These are phyloP conservation scores for Aotearoamyces nothofagi DNA, from an alignment of 2,329 filamentous ascomycete species.

Conservation along the genomic window DNA sequence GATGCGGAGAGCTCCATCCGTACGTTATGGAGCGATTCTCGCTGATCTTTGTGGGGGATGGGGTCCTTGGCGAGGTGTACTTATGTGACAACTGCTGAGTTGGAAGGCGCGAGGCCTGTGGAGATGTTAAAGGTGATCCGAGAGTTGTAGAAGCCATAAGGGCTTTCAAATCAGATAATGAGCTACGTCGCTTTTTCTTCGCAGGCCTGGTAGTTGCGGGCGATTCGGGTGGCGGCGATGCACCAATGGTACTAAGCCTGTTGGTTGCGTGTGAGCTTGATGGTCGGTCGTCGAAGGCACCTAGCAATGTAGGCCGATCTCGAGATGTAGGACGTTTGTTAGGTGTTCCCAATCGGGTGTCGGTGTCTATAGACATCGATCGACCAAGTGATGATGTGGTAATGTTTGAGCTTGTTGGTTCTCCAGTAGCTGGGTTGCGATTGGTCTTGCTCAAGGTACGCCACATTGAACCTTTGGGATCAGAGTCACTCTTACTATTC, in stretches of 20 bases:
- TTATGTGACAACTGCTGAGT: constrained; percentile 10
- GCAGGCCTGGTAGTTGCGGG: constrained; percentile 26
- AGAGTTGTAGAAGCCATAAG: constrained; percentile 48
- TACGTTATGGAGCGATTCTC: constrained; percentile 11
- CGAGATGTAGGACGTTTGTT: constrained; percentile 39
- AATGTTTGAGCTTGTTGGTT: constrained; percentile 37
- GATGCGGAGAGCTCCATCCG: constrained; percentile 10
- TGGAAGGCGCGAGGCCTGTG: constrained; percentile 12
- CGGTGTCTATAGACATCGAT: constrained; percentile 66
- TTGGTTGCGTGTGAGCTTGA: constrained; percentile 31
- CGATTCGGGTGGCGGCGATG: constrained; percentile 25
- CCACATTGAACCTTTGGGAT: constrained; percentile 65
- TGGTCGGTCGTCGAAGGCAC: constrained; percentile 48
- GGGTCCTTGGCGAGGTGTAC: constrained; percentile 17
- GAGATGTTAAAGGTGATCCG: constrained; percentile 21
- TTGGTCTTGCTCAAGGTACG: constrained; percentile 75
- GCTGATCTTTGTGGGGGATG: constrained; percentile 18
- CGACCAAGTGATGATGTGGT: constrained; percentile 53
- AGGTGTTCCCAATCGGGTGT: constrained; percentile 28
- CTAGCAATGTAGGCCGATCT: constrained; percentile 44
- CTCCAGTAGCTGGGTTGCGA: constrained; percentile 43
- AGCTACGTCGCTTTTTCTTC: constrained; percentile 78
- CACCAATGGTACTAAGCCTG: constrained; percentile 17
- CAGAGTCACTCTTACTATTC: constrained; percentile 55
- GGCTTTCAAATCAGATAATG: constrained; percentile 68